Evolutionary conservation across 495 filamentous ascomycete species (phyloP).

Genomic region (Recurvomyces mirabilis): DNA sequence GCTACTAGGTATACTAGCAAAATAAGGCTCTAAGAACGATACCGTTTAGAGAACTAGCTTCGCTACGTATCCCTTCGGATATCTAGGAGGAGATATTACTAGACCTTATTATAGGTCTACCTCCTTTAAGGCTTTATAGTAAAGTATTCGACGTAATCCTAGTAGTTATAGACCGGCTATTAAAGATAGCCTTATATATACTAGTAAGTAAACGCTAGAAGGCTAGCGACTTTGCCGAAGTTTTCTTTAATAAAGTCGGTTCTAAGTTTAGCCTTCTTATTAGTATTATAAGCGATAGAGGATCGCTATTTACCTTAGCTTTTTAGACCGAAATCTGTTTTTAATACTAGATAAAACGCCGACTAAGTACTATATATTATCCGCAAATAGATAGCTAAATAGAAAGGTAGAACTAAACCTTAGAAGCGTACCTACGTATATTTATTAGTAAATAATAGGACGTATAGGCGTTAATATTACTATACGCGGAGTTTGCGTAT

Average conservation of each 20-base stretch:
- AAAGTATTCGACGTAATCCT: background rate
- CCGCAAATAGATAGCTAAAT: no score
- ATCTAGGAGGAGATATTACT: background rate
- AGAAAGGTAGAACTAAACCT: no score
- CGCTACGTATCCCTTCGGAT: background rate
- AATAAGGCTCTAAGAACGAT: background rate
- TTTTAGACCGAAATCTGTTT: background rate
- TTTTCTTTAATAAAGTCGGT: background rate
- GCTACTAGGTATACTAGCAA: background rate
- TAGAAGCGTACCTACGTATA: no score
- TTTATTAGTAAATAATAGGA: no score
- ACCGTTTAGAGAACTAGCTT: background rate
- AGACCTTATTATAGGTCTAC: conserved; percentile 1
- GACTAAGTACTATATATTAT: no score
- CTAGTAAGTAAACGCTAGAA: background rate
- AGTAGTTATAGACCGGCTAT: background rate
- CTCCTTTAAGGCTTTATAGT: background rate
- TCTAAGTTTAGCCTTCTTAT: background rate
- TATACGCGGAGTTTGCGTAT: no score
- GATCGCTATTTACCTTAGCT: background rate
- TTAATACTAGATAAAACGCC: background rate
- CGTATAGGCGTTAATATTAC: no score
- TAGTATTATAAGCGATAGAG: background rate
- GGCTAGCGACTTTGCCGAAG: background rate
- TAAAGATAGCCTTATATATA: background rate